Conservation (phyloP, 1,139 yeast genomes). For the Groenewaldozyma sp. region DNA sequence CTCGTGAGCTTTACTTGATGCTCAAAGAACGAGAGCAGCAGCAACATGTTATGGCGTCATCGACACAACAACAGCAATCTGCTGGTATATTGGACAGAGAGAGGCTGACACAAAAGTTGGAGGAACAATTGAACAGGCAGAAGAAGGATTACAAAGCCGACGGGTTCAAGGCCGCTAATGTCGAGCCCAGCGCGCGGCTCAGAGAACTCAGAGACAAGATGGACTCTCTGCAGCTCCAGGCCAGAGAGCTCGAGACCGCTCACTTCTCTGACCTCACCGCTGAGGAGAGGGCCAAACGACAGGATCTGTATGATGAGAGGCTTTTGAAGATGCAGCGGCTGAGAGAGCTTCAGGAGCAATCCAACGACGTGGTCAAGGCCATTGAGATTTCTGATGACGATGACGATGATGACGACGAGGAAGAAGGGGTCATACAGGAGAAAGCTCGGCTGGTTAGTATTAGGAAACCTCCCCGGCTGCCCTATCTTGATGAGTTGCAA, state of each 20-base stretch:
- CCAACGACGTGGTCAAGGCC: constrained; percentile 26
- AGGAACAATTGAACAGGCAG: constrained; percentile 52
- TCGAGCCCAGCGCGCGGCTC: constrained; percentile 65
- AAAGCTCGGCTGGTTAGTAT: constrained; percentile 18
- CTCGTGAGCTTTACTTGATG: constrained; percentile 73
- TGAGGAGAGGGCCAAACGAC: constrained; percentile 11
- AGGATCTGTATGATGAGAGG: constrained; percentile 22
- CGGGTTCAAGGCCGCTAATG: constrained; percentile 41
- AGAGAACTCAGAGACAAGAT: constrained; percentile 71
- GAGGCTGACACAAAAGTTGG: constrained; percentile 37
- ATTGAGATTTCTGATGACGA: constrained; percentile 9
- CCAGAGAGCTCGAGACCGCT: constrained; percentile 78
- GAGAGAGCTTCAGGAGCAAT: constrained; percentile 24
- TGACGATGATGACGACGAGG: neutral
- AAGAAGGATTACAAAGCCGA: constrained; percentile 50
- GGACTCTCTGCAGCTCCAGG: constrained; percentile 79
- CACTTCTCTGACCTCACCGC: constrained; percentile 47
- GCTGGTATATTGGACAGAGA: constrained; percentile 30
- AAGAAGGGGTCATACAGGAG: constrained; percentile 14
- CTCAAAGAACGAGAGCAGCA: constrained; percentile 32
- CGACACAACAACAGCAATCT: constrained; percentile 20
- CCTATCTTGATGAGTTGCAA: constrained; percentile 3
- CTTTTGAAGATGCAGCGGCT: constrained; percentile 22
- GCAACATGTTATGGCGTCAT: constrained; percentile 25
- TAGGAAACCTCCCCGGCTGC: neutral